Percentiles rank a stretch among this genome's conserved stretches.
These are phyloP conservation scores for Irpex sp. DNA, from an alignment of 1,284 basidiomycete species.

Conservation along the genomic window DNA sequence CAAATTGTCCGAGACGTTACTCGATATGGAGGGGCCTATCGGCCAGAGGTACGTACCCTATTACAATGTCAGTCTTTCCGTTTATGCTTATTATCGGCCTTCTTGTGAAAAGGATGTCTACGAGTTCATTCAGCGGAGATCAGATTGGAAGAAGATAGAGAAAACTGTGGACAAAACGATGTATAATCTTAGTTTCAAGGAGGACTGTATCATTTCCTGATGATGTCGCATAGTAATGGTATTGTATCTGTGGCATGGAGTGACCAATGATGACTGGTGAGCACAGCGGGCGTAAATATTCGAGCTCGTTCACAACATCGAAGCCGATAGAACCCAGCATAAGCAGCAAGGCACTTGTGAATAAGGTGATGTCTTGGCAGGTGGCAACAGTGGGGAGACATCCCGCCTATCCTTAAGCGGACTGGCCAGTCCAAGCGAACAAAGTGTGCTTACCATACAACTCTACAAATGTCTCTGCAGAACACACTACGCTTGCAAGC, in stretches of 20 bases:
- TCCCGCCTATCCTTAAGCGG: no score
- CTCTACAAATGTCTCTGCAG: no score
- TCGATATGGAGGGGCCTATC: conserved; percentile 91
- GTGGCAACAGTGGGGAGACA: no score
- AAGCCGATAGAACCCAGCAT: no score
- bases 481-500: background rate
- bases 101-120: conserved; percentile 92
- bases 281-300: background rate
- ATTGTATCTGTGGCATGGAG: background rate
- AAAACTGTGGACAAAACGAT: conserved; percentile 95
- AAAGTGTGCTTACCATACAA: no score
- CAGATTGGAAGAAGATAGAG: conserved; percentile 98
- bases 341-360: no score
- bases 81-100: background rate
- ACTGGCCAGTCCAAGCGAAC: no score
- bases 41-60: conserved; percentile 80
- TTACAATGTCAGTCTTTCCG: no score
- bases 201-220: conserved; percentile 80
- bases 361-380: no score
- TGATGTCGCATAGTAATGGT: background rate
- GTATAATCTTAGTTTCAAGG: conserved; percentile 94
- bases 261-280: background rate
- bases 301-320: no score
- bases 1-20: conserved; percentile 95
- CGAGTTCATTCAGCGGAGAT: conserved; percentile 92